Evolutionary conservation across 192 early-diverging fungal species (phyloP), one percentile per base, ranked within the genome.

Genomic region (Chytriomyces confervae): DNA sequence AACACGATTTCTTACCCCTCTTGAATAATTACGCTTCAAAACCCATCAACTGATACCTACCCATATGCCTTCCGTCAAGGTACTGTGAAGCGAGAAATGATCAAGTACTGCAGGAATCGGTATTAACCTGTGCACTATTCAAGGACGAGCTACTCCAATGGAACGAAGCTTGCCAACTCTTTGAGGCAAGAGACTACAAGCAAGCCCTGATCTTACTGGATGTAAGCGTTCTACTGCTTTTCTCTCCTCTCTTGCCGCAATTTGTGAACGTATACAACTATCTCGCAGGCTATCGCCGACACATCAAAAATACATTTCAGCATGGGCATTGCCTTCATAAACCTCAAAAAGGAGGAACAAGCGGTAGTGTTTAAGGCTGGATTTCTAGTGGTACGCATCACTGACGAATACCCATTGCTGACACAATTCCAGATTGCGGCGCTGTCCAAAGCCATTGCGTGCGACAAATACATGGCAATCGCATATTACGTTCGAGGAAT

Each of bases 281-380:
- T 57, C 53, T 20, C 4, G 6, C 62, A 92, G 91, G 81, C 82
- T 44, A 91, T 99, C 71, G 96, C 96, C 49, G 94, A 97, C 79
- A 92, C 91, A 18, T 91, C 96, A 50, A 96, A 96, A 84, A 96
- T 98, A 63, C 95, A 96, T 82, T 99, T 98, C 84, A 99, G 97
- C 83, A 94, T 97, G 80, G 95, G 93, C 7, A 90, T 96, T 72
- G 88, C 93, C 51, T 89, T 90, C 64, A 87, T 94, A 5, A 92
- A 91, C 29, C 71, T 94, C 50, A 89, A 89, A 18, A 88, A 95
- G 70, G 86, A 91, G 80, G 85, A 92, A 24, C 88, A 86, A 75
- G 97, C 96, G 79, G 94, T 98, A 89, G 50, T 72, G 10, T 10
- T 18, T 18, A 0, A 24, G 0, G 3, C 11, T 60, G 10, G 29